These are phyloP conservation scores for Pseudopithomyces chartarum DNA, from an alignment of 2,329 filamentous ascomycete species.

Conservation along the genomic window DNA sequence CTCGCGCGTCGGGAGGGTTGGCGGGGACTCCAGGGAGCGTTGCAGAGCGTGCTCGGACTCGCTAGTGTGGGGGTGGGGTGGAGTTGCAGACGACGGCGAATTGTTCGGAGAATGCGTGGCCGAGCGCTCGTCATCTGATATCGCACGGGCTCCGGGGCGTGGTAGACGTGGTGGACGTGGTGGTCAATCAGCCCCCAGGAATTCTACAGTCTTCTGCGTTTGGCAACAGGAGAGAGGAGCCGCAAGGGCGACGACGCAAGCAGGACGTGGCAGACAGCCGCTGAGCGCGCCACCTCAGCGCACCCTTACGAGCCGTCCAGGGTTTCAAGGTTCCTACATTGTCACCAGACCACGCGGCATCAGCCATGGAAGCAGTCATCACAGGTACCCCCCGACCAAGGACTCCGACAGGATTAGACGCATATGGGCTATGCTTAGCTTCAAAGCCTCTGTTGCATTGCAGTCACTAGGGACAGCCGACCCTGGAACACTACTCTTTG, in stretches of 20 bases:
- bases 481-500: slow-evolving; percentile 6
- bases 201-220: too few species aligned
- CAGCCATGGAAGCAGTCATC: slow-evolving; percentile 25
- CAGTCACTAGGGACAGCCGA: slow-evolving; percentile 15
- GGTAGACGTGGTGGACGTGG: too few species aligned
- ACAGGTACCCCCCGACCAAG: slow-evolving; percentile 11
- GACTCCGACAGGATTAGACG: slow-evolving; percentile 4
- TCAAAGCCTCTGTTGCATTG: slow-evolving; percentile 18
- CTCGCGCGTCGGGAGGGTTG: slow-evolving; percentile 39
- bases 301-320: neutral
- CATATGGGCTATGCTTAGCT: slow-evolving; percentile 1
- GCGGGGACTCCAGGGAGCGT: slow-evolving; percentile 37
- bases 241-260: slow-evolving; percentile 30
- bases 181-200: too few species aligned
- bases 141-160: slow-evolving; percentile 32
- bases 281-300: slow-evolving; percentile 13
- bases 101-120: slow-evolving; percentile 10
- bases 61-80: slow-evolving; percentile 47
- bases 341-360: slow-evolving; percentile 36
- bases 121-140: slow-evolving; percentile 44
- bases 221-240: slow-evolving; percentile 24
- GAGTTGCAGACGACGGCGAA: slow-evolving; percentile 23
- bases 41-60: slow-evolving; percentile 38
- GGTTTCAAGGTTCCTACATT: too few species aligned
- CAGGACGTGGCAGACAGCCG: slow-evolving; percentile 41